Evolutionary conservation across 371 early-diverging fungal genomes (phyloP), one percentile per base, ranked within the genome.

Genomic region (Mucor sp.): DNA sequence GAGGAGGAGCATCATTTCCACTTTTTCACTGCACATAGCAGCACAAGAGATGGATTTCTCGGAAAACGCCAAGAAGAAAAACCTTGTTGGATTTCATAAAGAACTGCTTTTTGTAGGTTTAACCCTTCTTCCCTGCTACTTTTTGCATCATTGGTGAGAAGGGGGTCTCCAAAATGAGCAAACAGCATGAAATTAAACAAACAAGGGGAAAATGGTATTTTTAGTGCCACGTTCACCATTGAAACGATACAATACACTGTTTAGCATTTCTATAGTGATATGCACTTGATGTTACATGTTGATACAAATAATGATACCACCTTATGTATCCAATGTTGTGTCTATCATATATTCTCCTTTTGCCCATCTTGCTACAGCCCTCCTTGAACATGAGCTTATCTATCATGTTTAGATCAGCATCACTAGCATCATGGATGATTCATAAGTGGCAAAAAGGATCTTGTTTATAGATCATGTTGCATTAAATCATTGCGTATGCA

Each of bases 21-120:
- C 30, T 41, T 39, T 25, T 39, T 28, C 25, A 17, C 25, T 19
- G 56, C 27, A 61, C 28, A 50, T 37, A 35, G 4, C 37, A 37
- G 37, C 37, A 48, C 21, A 25, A 50, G 25, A 50, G 50, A 64
- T 61, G 47, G 65, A 70, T 65, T 65, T 70, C 65, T 61, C 30
- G 44, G 66, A 70, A 70, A 70, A 70, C 65, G 69, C 69, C 69
- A 70, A 70, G 66, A 50, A 61, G 37, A 32, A 28, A 44, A 21
- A 53, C 21, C 28, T 53, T 53, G 59, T 15, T 64, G 17, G 5
- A 65, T 69, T 69, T 65, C 17, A 69, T 69, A 65, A 65, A 65
- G 69, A 69, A 69, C 69, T 57, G 65, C 69, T 33, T 48, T 58
- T 50, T 50, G 50, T 50, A 25, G 50, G 50, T 11, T 25, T 53